Percentiles rank a stretch among this genome's conserved stretches.
phyloP scores from a whole-genome alignment of 2,329 filamentous ascomycete species.

The Tolypocladium tropicale region DNA sequence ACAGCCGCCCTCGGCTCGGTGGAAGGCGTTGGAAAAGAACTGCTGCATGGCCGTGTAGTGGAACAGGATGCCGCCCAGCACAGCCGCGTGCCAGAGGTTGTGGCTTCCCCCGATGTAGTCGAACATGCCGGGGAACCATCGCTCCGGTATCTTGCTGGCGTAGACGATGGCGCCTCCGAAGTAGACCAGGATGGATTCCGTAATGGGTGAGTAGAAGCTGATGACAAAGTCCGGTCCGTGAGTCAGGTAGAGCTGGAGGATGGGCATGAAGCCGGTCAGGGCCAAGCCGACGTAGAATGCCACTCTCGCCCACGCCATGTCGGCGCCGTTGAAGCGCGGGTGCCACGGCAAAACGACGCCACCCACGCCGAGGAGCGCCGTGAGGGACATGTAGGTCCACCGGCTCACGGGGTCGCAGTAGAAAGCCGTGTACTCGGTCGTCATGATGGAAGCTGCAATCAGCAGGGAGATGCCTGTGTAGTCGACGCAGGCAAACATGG shows the following conservation, averaged over 20 bases:
- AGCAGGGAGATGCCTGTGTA: constrained; percentile 96
- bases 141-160: constrained; percentile 83
- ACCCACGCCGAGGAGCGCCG: constrained; percentile 69
- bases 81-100: constrained; percentile 95
- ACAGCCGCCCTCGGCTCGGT: constrained; percentile 52
- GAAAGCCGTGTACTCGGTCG: constrained; percentile 96
- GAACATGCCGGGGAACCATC: constrained; percentile 86
- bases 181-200: constrained; percentile 82
- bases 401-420: constrained; percentile 90
- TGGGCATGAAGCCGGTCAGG: constrained; percentile 78
- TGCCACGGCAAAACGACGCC: constrained; percentile 95
- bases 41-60: constrained; percentile 95
- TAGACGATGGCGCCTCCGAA: constrained; percentile 77
- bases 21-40: constrained; percentile 75
- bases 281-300: constrained; percentile 84
- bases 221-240: constrained; percentile 72
- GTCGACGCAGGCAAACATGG: constrained; percentile 94
- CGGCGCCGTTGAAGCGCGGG: constrained; percentile 80
- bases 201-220: constrained; percentile 80
- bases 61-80: constrained; percentile 91
- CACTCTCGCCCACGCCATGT: constrained; percentile 90
- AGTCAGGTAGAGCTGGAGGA: constrained; percentile 71
- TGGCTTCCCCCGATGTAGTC: constrained; percentile 94
- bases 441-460: constrained; percentile 93
- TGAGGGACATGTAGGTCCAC: constrained; percentile 76